Evolutionary conservation across 768 basidiomycete genomes (phyloP), one percentile per base, ranked within the genome.

Genomic region (Pulveroboletus sp.): DNA sequence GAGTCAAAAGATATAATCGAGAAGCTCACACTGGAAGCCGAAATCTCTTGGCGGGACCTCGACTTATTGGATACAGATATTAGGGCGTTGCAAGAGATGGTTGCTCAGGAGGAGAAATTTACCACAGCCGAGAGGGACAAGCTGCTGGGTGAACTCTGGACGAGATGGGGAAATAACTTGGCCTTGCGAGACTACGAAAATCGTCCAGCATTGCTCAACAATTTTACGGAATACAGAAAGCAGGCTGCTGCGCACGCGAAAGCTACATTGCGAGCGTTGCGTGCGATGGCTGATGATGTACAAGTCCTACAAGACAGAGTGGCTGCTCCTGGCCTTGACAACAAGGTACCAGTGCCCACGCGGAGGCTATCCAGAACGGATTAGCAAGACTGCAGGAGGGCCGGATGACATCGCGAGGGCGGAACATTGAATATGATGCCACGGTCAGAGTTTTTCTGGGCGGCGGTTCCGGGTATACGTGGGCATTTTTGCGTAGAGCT

Each of bases 281-380:
- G 79, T 23, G 70, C 71, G 32, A 78, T 89, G 81, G 79, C 78
- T 54, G 81, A 78, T 29, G 86, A 89, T 53, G 81, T 90, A 73
- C 85, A 87, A 60, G 86, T 87, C 37, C 67, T 91, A 52, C 73
- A 87, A 51, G 84, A 87, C 60, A 73, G 84, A 16, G 85, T 87
- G 2, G 77, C 85, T 5, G 77, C 80, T 27, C 87, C 89, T 2
- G 80, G 81, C 43, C 65, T 78, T 12, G 81, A 79, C 5, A 66
- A 77, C n/a, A 70, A 68, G 35, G 72, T 89, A 14, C 85, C 87
- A 5, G 85, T 50, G 86, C 89, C 19, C 87, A 90, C 57, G 80
- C 89, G 67, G 78, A 78, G 69, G 86, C 82, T 51, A 87, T 91
- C 56, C 70, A 70, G 61, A 72, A 59, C 30, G 86, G 88, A 7